These are phyloP conservation scores for Physaria fendleri DNA, from an alignment of 345 rosid genomes.

Conservation along the genomic window DNA sequence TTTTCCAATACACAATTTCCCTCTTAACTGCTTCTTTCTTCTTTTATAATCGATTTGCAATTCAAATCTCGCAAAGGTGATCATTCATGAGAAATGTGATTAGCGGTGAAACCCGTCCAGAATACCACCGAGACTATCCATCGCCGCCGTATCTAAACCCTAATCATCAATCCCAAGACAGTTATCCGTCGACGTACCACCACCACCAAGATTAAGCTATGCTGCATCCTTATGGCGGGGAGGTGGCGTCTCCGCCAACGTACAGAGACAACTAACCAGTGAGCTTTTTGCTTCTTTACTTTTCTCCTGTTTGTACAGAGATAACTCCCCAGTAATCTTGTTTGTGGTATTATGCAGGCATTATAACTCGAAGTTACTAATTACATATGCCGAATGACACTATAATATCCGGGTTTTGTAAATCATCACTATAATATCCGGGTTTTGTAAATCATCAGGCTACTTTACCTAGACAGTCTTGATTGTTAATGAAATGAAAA, in stretches of 20 bases:
- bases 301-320: neutral
- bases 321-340: neutral
- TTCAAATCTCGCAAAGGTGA: neutral
- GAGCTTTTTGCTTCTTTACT: neutral
- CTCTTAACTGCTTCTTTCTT: too few species aligned
- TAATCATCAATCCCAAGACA: constrained; percentile 48
- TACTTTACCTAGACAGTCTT: neutral
- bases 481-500: neutral
- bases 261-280: constrained; percentile 43
- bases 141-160: constrained; percentile 52
- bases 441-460: neutral
- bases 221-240: constrained; percentile 35
- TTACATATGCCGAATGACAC: neutral
- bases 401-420: neutral
- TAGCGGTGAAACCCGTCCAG: neutral
- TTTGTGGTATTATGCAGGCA: neutral
- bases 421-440: neutral
- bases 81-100: constrained; percentile 17
- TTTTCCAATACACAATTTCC: too few species aligned
- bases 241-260: constrained; percentile 40
- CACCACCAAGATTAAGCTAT: constrained; percentile 43
- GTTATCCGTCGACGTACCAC: constrained; percentile 56
- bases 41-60: neutral
- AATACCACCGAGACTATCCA: constrained; percentile 27
- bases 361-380: neutral